A percentile compares a stretch with the other conserved stretches of the same genome.
Evolutionary conservation across 2,329 filamentous ascomycete genomes (phyloP).

Genomic region (Neopestalotiopsis rosae): DNA sequence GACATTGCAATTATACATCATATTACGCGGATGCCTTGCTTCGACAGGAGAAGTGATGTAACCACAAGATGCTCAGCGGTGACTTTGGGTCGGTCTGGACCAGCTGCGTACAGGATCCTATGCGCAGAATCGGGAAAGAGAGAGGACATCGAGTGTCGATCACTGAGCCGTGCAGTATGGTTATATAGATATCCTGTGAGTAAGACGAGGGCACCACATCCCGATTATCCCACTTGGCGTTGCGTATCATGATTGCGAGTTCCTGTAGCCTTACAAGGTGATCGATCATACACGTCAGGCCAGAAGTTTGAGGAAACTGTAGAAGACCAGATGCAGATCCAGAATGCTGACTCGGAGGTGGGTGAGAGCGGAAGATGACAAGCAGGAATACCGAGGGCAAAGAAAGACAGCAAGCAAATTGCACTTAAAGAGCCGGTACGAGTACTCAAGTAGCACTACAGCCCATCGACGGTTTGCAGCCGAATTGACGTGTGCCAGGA

Average conservation of each 20-base stretch:
- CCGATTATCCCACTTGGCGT: not conserved
- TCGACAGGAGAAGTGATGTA: not conserved
- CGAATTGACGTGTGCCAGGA: not conserved
- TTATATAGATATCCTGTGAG: not conserved
- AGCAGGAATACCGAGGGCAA: not conserved
- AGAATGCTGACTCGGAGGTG: not conserved
- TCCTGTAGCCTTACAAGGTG: not conserved
- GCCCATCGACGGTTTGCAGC: not conserved
- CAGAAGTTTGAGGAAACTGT: not conserved
- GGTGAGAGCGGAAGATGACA: not conserved
- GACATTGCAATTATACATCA: not conserved
- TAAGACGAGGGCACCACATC: not conserved
- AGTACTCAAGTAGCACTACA: not conserved
- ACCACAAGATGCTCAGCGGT: not conserved
- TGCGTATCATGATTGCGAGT: not conserved
- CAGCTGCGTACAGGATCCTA: not conserved
- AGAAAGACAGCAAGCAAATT: not conserved
- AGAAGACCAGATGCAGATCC: not conserved
- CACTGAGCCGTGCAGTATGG: not conserved
- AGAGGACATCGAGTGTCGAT: not conserved
- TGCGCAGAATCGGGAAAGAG: not conserved
- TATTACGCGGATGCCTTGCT: not conserved
- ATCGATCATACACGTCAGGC: not conserved
- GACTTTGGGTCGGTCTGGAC: not conserved
- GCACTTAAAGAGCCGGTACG: not conserved